Base-by-base conservation (phyloP, 1,284 basidiomycete species). In the Gymnopus androsaceus region DNA sequence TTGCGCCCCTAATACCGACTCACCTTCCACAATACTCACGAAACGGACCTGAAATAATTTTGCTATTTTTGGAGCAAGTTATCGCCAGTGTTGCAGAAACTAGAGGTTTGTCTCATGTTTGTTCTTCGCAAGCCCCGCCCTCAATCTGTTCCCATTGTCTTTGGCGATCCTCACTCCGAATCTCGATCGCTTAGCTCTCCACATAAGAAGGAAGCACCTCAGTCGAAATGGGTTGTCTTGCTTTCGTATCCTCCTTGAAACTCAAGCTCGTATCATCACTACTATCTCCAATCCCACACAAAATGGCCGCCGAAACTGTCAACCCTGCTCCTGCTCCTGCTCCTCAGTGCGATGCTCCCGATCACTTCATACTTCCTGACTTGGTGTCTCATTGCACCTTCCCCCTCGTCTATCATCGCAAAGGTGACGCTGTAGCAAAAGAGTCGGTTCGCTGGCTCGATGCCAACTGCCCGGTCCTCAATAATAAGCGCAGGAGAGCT, bases 371-470 rank as follows among this genome's bases (percentile, higher is more conserved):
- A 55, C 78, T 88, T 53, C 87, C 86, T 36, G 84, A 88, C 68
- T 80, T 88, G 56, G 75, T 86, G 36, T 76, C 77, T 1, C 77
- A 84, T 60, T 88, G 85, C 64, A 72, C 67, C 25, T 88, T 84
- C 67, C 74, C 78, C 12, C 75, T 83, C 8, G 63, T 66, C 6
- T 82, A 82, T 62, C 79, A 85, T 61, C 67, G 72, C 17, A 58
- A 82, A 47, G 83, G 81, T 31, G 83, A 85, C 65, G 75, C 70
- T 3, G 69, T 85, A 36, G 82, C 83, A 1, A 69, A 74, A 49
- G 73, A 82, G 48, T 85, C 85, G 3, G 80, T 84, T 44, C 59
- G 72, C 36, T 88, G 87, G 87, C 71, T 88, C 7, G 73, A 81
- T 59, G 61, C 64, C 27, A 75, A 75, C 33, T 80, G 79, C 51